Evolutionary conservation across 2,329 filamentous ascomycete genomes (phyloP), one percentile per base, ranked within the genome.

Genomic region (Rutstroemia sp.): DNA sequence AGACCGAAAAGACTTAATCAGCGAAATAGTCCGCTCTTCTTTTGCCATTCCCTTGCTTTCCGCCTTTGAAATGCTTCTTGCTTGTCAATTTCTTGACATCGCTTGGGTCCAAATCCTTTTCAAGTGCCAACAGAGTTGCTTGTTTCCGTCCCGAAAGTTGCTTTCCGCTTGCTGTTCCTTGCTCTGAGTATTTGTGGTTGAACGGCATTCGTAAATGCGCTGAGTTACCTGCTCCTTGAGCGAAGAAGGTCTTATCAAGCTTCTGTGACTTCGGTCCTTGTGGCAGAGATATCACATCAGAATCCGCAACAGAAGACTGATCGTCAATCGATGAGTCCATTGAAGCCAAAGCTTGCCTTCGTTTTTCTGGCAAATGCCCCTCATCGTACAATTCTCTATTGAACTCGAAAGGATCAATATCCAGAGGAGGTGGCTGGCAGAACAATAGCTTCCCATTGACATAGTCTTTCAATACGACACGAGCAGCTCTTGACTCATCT

Each of bases 1-100:
- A 27, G 16, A 48, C 9, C 17, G 12, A 44, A 44, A 44, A 19
- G 17, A 38, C 45, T 61, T 55, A 69, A 61, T 69, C 67, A 3
- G 63, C 64, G 57, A 71, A 70, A 53, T 70, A 71, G 61, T 71
- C 61, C n/a, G 66, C 68, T 59, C 69, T 66, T 53, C 68, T 63
- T 59, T 71, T 71, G 21, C 68, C 68, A 51, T 82, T 86, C 37
- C 53, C 80, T 71, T 78, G 84, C 60, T 82, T 80, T 42, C 84
- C 83, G n/a, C 82, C 86, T 75, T 95, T 95, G 73, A 90, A 94
- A 73, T 99, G 94, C 76, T 96, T 97, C 82, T 99, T 99, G 57
- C 85, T 81, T 51, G 76, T 76, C 57, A 77, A 76, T 57, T 80
- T 66, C 71, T 78, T 75, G 62, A 94, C 74, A 57, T 96, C 92